These are phyloP conservation scores for Torulaspora globosa DNA, from an alignment of 1,139 yeast genomes.

Conservation along the genomic window DNA sequence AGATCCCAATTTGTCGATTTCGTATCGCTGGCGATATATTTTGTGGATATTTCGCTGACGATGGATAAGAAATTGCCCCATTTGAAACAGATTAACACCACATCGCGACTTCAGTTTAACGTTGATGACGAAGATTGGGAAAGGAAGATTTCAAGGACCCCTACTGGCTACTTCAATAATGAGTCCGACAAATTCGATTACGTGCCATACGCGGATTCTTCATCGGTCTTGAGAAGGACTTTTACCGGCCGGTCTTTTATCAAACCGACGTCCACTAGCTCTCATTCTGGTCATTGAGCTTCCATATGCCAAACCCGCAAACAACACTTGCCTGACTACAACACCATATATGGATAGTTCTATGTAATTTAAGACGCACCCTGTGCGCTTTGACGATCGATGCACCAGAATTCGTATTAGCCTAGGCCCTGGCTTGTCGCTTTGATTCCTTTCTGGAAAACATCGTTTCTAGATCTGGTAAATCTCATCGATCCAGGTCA, in stretches of 20 bases:
- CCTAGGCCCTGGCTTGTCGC: too few relatives aligned
- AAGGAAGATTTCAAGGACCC: constrained; percentile 7
- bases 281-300: constrained; percentile 1
- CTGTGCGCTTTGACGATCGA: neutral
- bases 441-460: neutral
- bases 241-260: constrained; percentile 24
- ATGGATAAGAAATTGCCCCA: constrained; percentile 14
- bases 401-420: neutral
- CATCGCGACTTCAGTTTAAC: constrained; percentile 14
- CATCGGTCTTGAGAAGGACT: constrained; percentile 12
- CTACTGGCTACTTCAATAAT: neutral
- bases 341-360: neutral
- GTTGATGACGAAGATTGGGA: constrained; percentile 13
- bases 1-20: constrained; percentile 60
- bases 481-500: constrained; percentile 38
- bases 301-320: neutral
- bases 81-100: constrained; percentile 9
- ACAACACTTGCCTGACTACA: neutral
- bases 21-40: constrained; percentile 44
- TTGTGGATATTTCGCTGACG: constrained; percentile 25
- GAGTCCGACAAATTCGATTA: constrained; percentile 5
- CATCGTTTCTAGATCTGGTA: constrained; percentile 23
- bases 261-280: constrained; percentile 3
- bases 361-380: neutral
- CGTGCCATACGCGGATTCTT: constrained; percentile 12